Conservation (phyloP, 768 basidiomycete genomes). For the Strobilomyces dryophilus region DNA sequence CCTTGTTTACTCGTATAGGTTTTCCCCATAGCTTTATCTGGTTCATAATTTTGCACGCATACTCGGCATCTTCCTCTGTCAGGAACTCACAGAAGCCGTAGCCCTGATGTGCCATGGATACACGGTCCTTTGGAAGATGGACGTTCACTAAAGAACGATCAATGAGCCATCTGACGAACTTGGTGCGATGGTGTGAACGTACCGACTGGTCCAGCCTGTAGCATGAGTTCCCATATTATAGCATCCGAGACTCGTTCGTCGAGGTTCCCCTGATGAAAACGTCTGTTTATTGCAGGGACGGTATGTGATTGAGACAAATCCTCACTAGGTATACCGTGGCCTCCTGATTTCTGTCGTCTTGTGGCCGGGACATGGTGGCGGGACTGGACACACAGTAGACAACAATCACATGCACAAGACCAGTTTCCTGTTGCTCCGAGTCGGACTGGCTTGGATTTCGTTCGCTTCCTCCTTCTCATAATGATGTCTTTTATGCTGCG, state of each 20-base stretch:
- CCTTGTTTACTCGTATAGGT: constrained; percentile 98
- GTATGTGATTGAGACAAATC: not conserved
- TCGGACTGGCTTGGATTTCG: not conserved
- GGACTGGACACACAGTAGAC: no score
- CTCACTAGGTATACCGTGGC: constrained; percentile 83
- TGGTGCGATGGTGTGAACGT: constrained; percentile 30
- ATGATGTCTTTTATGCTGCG: constrained; percentile 24
- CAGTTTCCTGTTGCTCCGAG: no score
- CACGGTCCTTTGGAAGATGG: constrained; percentile 96
- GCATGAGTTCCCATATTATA: constrained; percentile 96
- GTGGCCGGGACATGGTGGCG: constrained; percentile 44
- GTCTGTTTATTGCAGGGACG: not conserved
- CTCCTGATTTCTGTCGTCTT: constrained; percentile 89
- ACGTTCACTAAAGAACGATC: constrained; percentile 69
- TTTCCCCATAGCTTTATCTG: constrained; percentile 99
- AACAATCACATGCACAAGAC: no score
- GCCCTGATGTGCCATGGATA: constrained; percentile 97
- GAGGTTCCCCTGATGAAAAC: constrained; percentile 72
- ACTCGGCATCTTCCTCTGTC: constrained; percentile 98
- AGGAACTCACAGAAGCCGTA: constrained; percentile 99
- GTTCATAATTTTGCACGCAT: constrained; percentile 99
- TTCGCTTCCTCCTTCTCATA: not conserved
- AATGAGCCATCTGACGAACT: not conserved
- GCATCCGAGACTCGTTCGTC: constrained; percentile 95
- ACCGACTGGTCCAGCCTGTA: constrained; percentile 99